Conservation (phyloP, 305 asterid species). For the Fraxinus nigra region DNA sequence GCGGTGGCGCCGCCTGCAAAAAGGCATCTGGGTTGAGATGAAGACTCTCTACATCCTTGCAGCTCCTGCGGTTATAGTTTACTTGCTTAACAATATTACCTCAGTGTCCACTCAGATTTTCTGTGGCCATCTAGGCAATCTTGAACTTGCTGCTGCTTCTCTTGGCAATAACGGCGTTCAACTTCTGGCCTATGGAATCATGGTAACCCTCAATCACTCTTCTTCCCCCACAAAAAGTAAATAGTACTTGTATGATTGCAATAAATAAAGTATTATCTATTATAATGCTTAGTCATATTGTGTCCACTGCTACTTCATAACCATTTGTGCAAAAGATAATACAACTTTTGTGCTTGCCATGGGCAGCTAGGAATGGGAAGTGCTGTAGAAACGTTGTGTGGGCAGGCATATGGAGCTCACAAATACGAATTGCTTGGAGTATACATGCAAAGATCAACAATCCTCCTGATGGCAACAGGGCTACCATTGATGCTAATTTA, state of each 20-base stretch:
- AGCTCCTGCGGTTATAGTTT: not conserved
- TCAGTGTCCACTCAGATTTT: not conserved
- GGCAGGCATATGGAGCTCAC: not conserved
- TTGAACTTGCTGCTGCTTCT: not conserved
- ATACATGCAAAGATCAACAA: not conserved
- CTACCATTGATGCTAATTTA: not conserved
- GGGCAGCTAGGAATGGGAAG: not conserved
- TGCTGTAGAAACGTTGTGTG: not conserved
- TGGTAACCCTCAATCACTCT: not conserved
- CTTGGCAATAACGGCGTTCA: not conserved
- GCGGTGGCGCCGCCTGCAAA: not conserved
- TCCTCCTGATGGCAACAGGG: not conserved
- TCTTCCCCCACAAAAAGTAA: not conserved
- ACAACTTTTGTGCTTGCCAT: not conserved
- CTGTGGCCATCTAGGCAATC: not conserved
- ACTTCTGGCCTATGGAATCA: not conserved
- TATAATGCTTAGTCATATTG: not conserved
- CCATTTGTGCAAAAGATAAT: no score
- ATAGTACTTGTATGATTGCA: not conserved
- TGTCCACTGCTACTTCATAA: not conserved
- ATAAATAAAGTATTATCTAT: no score
- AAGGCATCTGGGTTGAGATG: not conserved
- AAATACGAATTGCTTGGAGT: not conserved
- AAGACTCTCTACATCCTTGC: not conserved
- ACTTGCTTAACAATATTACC: not conserved